Conservation (phyloP, 2,329 filamentous ascomycete genomes). For the Stenocarpella maydis region DNA sequence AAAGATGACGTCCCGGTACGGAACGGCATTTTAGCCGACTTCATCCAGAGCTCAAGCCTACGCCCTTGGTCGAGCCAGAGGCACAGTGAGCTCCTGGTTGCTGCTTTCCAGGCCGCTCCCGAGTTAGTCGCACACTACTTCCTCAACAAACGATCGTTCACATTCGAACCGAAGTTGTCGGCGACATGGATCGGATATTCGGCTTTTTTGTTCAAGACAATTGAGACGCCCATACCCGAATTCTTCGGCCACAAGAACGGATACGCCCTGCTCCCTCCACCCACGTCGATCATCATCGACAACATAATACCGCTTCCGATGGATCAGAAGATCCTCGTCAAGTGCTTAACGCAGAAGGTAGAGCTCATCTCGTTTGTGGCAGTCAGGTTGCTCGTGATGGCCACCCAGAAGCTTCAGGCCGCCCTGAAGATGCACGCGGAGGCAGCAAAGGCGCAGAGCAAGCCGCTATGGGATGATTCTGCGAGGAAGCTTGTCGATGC, state of each 20-base stretch:
- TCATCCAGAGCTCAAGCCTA: conserved; percentile 77
- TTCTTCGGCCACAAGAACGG: conserved; percentile 73
- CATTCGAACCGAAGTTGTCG: conserved; percentile 89
- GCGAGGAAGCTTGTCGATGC: conserved; percentile 72
- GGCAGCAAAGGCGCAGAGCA: conserved; percentile 46
- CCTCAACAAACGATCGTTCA: conserved; percentile 78
- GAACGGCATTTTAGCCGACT: conserved; percentile 81
- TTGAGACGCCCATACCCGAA: conserved; percentile 76
- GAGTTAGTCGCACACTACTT: conserved; percentile 93
- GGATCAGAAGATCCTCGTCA: conserved; percentile 78
- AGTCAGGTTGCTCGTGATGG: conserved; percentile 78
- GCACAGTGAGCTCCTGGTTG: conserved; percentile 82
- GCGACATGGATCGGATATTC: conserved; percentile 96
- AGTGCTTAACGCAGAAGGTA: conserved; percentile 80
- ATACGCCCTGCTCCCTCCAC: conserved; percentile 76
- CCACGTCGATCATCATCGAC: conserved; percentile 80
- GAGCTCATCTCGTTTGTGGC: conserved; percentile 86
- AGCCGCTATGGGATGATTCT: conserved; percentile 73
- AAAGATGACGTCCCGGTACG: conserved; percentile 74
- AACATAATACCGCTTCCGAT: conserved; percentile 86
- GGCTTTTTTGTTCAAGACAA: conserved; percentile 82
- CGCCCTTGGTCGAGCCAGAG: conserved; percentile 83
- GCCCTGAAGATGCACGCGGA: conserved; percentile 69
- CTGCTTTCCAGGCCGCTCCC: conserved; percentile 82
- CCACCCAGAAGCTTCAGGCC: conserved; percentile 78